Percentiles rank a stretch among this genome's conserved stretches.
phyloP scores from a whole-genome alignment of 805 yeast genomes.

The Myxozyma sirexii region DNA sequence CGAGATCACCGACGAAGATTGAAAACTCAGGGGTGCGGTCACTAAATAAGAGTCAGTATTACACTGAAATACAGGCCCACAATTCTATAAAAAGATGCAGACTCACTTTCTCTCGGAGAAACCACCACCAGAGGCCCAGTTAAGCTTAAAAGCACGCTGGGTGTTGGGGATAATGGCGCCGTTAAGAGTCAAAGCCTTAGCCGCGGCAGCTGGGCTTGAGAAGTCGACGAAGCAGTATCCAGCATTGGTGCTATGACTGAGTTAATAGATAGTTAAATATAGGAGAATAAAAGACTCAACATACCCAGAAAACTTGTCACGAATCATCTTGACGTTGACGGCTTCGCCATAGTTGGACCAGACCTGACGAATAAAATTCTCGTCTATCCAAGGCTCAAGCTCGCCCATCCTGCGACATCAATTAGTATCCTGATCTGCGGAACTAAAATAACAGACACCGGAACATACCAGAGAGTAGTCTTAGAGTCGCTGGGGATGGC shows the following conservation, averaged over 20 bases:
- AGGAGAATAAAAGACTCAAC: background rate
- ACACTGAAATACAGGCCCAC: background rate
- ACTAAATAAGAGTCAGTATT: slow-evolving; percentile 8
- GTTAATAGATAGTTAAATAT: background rate
- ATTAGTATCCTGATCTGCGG: background rate
- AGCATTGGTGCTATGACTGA: slow-evolving; percentile 48
- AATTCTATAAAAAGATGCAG: background rate
- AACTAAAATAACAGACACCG: background rate
- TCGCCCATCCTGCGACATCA: slow-evolving; percentile 67
- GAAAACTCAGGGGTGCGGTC: slow-evolving; percentile 56
- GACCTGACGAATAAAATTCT: slow-evolving; percentile 60
- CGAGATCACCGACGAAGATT: slow-evolving; percentile 83
- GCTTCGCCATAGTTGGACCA: slow-evolving; percentile 74
- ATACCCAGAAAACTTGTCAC: slow-evolving; percentile 55
- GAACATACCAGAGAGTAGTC: slow-evolving; percentile 41
- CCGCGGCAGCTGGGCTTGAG: slow-evolving; percentile 59
- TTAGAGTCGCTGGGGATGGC: slow-evolving; percentile 36
- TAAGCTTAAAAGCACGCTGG: slow-evolving; percentile 63
- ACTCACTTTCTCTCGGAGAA: slow-evolving; percentile 36
- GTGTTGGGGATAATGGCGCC: slow-evolving; percentile 71
- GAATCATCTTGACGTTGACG: slow-evolving; percentile 67
- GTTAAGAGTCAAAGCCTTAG: slow-evolving; percentile 61
- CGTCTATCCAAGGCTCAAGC: slow-evolving; percentile 83
- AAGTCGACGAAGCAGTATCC: slow-evolving; percentile 87
- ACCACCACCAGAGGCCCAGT: slow-evolving; percentile 73